A percentile compares a stretch with the other conserved stretches of the same genome.
Evolutionary conservation across 116 monocot genomes (phyloP).

Genomic region (Thalassia testudinum): DNA sequence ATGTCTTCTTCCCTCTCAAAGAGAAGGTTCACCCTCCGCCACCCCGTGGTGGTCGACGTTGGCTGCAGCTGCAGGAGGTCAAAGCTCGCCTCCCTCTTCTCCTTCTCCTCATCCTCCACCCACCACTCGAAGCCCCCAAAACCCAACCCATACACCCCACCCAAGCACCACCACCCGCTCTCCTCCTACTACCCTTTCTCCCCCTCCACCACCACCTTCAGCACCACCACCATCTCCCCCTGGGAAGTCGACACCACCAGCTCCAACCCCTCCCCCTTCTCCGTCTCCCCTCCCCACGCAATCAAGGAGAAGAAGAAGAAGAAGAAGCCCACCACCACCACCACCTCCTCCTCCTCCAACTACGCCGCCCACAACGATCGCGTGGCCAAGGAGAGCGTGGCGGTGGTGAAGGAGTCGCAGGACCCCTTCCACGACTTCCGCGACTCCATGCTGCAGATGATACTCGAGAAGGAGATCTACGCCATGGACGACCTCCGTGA

Average conservation of each 20-base stretch:
- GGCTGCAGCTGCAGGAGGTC: constrained; percentile 22
- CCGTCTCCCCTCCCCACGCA: neutral
- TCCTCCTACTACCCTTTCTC: constrained; percentile 26
- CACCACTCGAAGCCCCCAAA: neutral
- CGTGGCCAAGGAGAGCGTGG: constrained; percentile 31
- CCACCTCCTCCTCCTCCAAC: constrained; percentile 1
- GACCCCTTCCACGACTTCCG: constrained; percentile 38
- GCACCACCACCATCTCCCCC: constrained; percentile 3
- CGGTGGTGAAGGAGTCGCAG: constrained; percentile 40
- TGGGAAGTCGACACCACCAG: neutral
- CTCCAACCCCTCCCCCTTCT: constrained; percentile 2
- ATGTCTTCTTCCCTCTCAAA: neutral
- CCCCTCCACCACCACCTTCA: constrained; percentile 8
- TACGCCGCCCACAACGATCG: neutral
- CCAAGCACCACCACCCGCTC: constrained; percentile 13
- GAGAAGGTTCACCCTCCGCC: constrained; percentile 2
- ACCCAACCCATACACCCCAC: constrained; percentile 7
- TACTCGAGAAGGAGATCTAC: constrained; percentile 37
- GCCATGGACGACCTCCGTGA: constrained; percentile 22
- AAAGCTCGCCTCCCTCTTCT: constrained; percentile 19
- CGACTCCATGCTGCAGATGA: constrained; percentile 40
- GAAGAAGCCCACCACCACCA: constrained; percentile 1
- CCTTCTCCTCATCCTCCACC: constrained; percentile 2
- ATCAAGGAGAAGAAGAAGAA: constrained; percentile 1
- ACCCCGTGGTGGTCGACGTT: constrained; percentile 10